Percentiles rank a stretch among this genome's conserved stretches.
These are phyloP conservation scores for Kregervanrija pseudodelftensis DNA, from an alignment of 805 yeast genomes.

Conservation along the genomic window DNA sequence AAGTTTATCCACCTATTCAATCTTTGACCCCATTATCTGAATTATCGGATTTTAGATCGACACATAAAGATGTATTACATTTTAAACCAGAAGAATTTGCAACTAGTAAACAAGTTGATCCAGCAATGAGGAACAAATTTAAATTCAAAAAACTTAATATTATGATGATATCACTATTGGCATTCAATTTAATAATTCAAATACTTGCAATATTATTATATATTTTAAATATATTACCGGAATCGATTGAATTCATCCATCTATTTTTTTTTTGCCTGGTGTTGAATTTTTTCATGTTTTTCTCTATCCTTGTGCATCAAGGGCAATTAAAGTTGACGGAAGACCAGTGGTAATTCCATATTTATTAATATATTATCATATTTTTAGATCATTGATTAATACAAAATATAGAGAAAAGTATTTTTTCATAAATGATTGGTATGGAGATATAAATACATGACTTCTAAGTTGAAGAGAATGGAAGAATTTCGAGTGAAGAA, in stretches of 20 bases:
- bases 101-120: slow-evolving; percentile 4
- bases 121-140: slow-evolving; percentile 3
- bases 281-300: slow-evolving; percentile 4
- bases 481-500: not conserved
- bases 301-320: slow-evolving; percentile 9
- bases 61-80: not conserved
- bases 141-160: slow-evolving; percentile 1
- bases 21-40: slow-evolving; percentile 1
- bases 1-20: not conserved
- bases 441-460: slow-evolving; percentile 12
- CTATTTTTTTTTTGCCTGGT: slow-evolving; percentile 8
- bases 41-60: slow-evolving; percentile 1
- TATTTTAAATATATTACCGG: not conserved
- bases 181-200: not conserved
- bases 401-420: slow-evolving; percentile 3
- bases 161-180: not conserved
- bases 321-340: slow-evolving; percentile 10
- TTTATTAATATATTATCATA: slow-evolving; percentile 8
- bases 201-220: not conserved
- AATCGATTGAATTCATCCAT: slow-evolving; percentile 5
- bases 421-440: slow-evolving; percentile 13
- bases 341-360: slow-evolving; percentile 6
- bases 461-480: slow-evolving; percentile 3
- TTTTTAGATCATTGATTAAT: not conserved
- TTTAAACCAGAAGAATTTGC: slow-evolving; percentile 3